Evolutionary conservation across 345 rosid genomes (phyloP).

Genomic region (Eucalyptus marginata): DNA sequence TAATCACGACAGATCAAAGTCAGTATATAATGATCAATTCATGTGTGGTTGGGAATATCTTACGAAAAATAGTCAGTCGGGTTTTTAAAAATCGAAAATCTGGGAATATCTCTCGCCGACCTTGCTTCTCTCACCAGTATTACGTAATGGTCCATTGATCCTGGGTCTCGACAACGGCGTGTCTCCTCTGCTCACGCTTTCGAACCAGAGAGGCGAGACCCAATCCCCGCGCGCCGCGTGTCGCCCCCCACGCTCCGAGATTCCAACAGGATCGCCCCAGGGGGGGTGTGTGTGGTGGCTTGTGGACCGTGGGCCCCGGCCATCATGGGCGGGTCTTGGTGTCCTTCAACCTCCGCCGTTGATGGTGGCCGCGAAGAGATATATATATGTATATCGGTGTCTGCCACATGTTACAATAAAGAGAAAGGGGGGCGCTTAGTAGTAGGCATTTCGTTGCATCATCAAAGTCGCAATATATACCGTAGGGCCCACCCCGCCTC

Average conservation of each 20-base stretch:
- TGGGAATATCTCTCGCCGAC: background rate
- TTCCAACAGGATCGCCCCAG: background rate
- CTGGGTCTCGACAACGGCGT: background rate
- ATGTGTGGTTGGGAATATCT: background rate
- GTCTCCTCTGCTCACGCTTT: background rate
- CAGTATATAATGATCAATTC: background rate
- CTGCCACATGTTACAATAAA: background rate
- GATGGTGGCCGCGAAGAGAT: background rate
- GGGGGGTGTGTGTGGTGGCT: background rate
- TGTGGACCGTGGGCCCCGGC: background rate
- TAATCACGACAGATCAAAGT: background rate
- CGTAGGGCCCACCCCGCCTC: background rate
- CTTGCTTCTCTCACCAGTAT: background rate
- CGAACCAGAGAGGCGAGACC: accelerated
- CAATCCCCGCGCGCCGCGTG: background rate
- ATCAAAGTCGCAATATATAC: background rate
- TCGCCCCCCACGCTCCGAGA: background rate
- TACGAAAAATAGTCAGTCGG: accelerated
- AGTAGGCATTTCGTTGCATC: background rate
- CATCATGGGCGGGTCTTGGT: background rate
- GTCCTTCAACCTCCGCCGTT: background rate
- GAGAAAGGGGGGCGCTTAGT: background rate
- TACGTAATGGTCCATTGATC: background rate
- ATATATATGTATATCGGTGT: background rate
- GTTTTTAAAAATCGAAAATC: background rate